Evolutionary conservation across 495 filamentous ascomycete species (phyloP), one percentile per base, ranked within the genome.

Genomic region (Neurospora sp.): DNA sequence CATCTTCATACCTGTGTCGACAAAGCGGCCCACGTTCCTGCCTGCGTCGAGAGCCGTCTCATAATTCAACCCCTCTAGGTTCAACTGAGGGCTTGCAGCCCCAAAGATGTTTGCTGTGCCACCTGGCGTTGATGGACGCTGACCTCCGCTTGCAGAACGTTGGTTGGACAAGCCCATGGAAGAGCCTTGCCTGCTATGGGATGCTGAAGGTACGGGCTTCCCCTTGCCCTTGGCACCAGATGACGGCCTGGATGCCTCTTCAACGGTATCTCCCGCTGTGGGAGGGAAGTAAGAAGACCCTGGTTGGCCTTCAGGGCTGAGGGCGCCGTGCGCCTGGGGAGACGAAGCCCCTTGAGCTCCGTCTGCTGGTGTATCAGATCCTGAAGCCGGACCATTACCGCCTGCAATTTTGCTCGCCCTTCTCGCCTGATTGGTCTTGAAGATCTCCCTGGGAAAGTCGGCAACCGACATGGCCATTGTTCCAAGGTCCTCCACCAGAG

Each of bases 381-480:
- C 54, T 31, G 27, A 35, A 66, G 27, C 20, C 27, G 35, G 54
- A 7, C 54, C 54, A 3, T 35, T 62, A 2, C 27, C 27, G 3
- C 27, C 14, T 1, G 54, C 7, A 66, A 9, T 3, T 6, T 37
- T 66, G 14, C 54, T 66, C 8, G 54, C 27, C 23, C 27, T 66
- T 37, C 14, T 66, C 1, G 0, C 7, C 27, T 66, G 27, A 1
- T 35, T 66, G 12, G 54, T 87, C 39, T 76, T 76, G 74, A 93
- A 90, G 20, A 97, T 87, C 18, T 92, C 92, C 16, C 87, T 84
- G 0, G 95, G 94, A 31, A 98, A 88, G 75, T 96, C 93, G 5
- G 92, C 92, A 39, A 94, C 83, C 1, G 93, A 94, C 86, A 95
- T 92, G 77, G 91, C 86, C 69, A 98, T 88, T 73, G 86, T 90